Percentiles rank a stretch among this genome's conserved stretches.
Evolutionary conservation across 441 rosid genomes (phyloP).

Genomic region (Lepidium campestre): DNA sequence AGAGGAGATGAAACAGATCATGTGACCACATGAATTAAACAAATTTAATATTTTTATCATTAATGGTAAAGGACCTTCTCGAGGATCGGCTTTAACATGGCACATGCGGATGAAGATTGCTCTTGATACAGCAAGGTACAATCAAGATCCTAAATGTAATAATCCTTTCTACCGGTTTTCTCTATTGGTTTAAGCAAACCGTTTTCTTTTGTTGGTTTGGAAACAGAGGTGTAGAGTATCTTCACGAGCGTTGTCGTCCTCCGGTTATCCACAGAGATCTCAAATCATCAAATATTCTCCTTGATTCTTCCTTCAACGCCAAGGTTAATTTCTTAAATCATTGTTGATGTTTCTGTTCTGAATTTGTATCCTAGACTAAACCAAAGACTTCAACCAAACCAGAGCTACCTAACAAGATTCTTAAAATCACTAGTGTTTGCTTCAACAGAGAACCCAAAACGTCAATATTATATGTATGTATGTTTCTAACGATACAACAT

Average conservation of each 20-base stretch:
- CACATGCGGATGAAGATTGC: constrained; percentile 85
- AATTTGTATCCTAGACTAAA: not conserved
- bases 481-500: not conserved
- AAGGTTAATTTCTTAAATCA: constrained; percentile 44
- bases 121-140: constrained; percentile 82
- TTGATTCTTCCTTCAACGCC: constrained; percentile 81
- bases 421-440: not conserved
- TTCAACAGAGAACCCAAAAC: not conserved
- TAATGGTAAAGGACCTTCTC: constrained; percentile 66
- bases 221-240: constrained; percentile 62
- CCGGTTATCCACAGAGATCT: constrained; percentile 92
- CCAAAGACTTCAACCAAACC: not conserved
- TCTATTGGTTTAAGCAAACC: constrained; percentile 16
- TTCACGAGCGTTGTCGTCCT: constrained; percentile 87
- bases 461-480: not conserved
- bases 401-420: not conserved
- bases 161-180: constrained; percentile 1
- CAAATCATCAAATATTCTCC: constrained; percentile 87
- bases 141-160: not conserved
- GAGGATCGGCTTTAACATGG: constrained; percentile 83
- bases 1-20: constrained; percentile 1
- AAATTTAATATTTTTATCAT: constrained; percentile 10
- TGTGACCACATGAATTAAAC: constrained; percentile 13
- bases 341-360: not conserved
- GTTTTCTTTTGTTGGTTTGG: not conserved